Evolutionary conservation across 208 protist genomes (phyloP).

Genomic region (Crithidia expoeki): DNA sequence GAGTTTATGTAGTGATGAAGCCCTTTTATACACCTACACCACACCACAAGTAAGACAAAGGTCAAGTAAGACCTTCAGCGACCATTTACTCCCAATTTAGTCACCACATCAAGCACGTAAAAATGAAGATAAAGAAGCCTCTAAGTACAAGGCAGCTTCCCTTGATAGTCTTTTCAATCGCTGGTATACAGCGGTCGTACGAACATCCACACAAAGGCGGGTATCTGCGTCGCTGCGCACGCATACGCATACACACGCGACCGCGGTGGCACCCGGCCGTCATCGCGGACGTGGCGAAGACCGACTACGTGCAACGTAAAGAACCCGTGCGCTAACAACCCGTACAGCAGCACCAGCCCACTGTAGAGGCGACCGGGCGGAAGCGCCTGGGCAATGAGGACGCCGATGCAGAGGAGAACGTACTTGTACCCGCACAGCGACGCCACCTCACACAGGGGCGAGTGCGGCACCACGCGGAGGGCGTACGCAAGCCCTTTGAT

Average conservation of each 20-base stretch:
- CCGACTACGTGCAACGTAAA: slow-evolving; percentile 45
- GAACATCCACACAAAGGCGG: slow-evolving; percentile 60
- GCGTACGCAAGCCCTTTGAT: slow-evolving; percentile 53
- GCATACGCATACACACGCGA: slow-evolving; percentile 54
- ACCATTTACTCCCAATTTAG: too few relatives aligned
- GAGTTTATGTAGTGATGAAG: too few relatives aligned
- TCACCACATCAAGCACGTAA: too few relatives aligned
- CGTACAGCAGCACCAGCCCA: slow-evolving; percentile 49
- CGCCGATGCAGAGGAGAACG: slow-evolving; percentile 57
- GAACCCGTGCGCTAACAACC: slow-evolving; percentile 46
- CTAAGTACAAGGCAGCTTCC: too few relatives aligned
- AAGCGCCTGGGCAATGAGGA: slow-evolving; percentile 50
- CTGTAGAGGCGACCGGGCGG: slow-evolving; percentile 24
- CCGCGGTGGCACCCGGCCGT: slow-evolving; percentile 49
- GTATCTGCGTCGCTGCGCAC: slow-evolving; percentile 49
- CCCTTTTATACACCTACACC: too few relatives aligned
- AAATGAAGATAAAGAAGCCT: too few relatives aligned
- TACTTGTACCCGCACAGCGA: slow-evolving; percentile 85
- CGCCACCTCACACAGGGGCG: slow-evolving; percentile 49
- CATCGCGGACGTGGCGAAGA: slow-evolving; percentile 40
- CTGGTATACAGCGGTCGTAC: slow-evolving; percentile 39
- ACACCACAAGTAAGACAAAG: too few relatives aligned
- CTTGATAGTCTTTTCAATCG: neutral
- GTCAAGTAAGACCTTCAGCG: too few relatives aligned
- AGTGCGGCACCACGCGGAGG: slow-evolving; percentile 41